phyloP scores from a whole-genome alignment of 257 asterid species.

The Salvia miltiorrhiza region DNA sequence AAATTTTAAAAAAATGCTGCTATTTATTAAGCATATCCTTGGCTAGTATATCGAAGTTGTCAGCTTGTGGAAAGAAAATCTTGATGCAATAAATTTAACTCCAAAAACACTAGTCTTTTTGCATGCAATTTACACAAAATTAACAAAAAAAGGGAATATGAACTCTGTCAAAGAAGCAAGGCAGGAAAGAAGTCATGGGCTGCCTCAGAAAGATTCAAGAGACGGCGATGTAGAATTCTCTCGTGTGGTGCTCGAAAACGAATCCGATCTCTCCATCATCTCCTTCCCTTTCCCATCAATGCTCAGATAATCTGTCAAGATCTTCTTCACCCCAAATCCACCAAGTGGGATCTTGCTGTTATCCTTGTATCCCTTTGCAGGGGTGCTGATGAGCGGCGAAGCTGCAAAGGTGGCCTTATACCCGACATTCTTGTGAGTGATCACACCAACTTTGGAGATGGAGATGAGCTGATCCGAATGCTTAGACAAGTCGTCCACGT shows the following conservation, averaged over 20 bases:
- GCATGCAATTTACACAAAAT: constrained; percentile 17
- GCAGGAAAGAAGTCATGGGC: constrained; percentile 11
- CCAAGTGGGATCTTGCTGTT: constrained; percentile 33
- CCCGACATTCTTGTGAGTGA: constrained; percentile 37
- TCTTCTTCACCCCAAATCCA: constrained; percentile 60
- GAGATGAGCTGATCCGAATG: constrained; percentile 62
- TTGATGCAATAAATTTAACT: constrained; percentile 19
- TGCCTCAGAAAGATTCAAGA: constrained; percentile 35
- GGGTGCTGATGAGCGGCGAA: constrained; percentile 34
- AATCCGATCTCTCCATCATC: constrained; percentile 29
- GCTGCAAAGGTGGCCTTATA: constrained; percentile 50
- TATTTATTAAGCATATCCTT: background rate
- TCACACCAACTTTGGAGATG: constrained; percentile 49
- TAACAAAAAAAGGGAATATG: background rate
- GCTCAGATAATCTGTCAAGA: constrained; percentile 68
- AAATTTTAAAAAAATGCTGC: background rate
- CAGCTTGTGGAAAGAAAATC: background rate
- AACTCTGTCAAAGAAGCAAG: background rate
- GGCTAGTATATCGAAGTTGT: background rate
- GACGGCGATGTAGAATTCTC: constrained; percentile 45
- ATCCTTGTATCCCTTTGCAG: constrained; percentile 34
- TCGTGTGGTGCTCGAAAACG: constrained; percentile 34
- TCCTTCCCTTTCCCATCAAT: constrained; percentile 48
- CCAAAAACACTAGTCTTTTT: background rate
- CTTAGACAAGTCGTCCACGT: constrained; percentile 70